These are phyloP conservation scores for Vigna hirtella DNA, from an alignment of 306 rosid genomes.

Conservation along the genomic window DNA sequence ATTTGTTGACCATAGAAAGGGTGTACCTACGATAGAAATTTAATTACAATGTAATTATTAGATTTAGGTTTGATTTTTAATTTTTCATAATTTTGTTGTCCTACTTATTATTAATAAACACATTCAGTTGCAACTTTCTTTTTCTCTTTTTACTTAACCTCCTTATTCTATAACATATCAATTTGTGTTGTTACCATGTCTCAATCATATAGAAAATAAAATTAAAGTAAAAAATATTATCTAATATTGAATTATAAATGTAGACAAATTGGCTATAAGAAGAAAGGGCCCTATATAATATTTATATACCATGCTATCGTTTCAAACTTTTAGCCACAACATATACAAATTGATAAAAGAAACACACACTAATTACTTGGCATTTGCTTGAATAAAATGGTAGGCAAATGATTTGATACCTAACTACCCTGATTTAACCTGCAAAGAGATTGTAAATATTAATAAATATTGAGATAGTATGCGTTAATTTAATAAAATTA, in stretches of 20 bases:
- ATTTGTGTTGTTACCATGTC: constrained; percentile 27
- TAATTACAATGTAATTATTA: not conserved
- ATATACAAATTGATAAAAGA: not conserved
- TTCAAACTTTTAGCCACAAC: not conserved
- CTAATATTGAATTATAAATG: not conserved
- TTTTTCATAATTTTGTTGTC: too few relatives aligned
- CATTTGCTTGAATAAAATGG: constrained; percentile 14
- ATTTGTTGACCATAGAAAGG: too few relatives aligned
- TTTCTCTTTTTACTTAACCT: constrained; percentile 9
- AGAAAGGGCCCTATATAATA: not conserved
- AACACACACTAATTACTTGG: not conserved
- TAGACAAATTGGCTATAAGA: not conserved
- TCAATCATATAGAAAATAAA: not conserved
- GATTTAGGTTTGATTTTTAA: too few relatives aligned
- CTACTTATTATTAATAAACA: too few relatives aligned
- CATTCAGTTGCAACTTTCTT: not conserved
- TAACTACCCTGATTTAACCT: not conserved
- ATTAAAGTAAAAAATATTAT: not conserved
- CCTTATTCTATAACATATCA: not conserved
- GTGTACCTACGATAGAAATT: not conserved
- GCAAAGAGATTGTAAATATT: not conserved
- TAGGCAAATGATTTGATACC: constrained; percentile 24
- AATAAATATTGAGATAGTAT: not conserved
- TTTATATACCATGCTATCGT: not conserved
- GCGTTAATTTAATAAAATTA: not conserved